Conservation (phyloP, 306 rosid genomes). For the Chamaecrista fasciculata region DNA sequence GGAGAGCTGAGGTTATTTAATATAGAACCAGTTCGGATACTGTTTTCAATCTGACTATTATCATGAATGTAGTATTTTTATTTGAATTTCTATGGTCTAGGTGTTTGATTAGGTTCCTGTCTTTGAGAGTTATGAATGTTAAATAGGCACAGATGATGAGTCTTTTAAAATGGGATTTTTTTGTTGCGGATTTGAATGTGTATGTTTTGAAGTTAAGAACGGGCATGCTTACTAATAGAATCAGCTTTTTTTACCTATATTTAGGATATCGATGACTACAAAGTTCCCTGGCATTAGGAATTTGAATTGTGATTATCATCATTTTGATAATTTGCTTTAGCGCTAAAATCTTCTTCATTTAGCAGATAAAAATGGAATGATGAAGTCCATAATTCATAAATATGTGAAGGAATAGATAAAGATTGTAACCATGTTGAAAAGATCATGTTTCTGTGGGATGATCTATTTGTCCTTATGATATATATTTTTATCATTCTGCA, state of each 20-base stretch:
- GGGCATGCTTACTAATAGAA: neutral
- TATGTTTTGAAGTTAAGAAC: neutral
- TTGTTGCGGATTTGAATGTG: no score
- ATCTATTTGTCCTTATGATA: slow-evolving; percentile 9
- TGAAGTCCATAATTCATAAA: slow-evolving; percentile 3
- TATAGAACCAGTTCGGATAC: neutral
- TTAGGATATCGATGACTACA: neutral
- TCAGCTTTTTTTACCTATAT: neutral
- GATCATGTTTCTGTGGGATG: slow-evolving; percentile 16
- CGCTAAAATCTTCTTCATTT: neutral
- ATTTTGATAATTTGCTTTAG: neutral
- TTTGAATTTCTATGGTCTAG: neutral
- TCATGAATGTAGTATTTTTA: neutral
- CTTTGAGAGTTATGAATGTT: neutral
- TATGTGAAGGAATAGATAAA: neutral
- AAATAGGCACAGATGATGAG: neutral
- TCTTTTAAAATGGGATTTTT: neutral
- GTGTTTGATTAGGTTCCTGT: neutral
- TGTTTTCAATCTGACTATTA: neutral
- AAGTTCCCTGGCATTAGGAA: slow-evolving; percentile 2
- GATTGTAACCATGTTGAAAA: neutral
- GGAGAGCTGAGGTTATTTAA: neutral
- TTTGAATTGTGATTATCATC: neutral
- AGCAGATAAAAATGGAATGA: neutral
- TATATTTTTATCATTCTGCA: slow-evolving; percentile 41